phyloP scores from a whole-genome alignment of 345 rosid species.

The Eucalyptus dawsonii region DNA sequence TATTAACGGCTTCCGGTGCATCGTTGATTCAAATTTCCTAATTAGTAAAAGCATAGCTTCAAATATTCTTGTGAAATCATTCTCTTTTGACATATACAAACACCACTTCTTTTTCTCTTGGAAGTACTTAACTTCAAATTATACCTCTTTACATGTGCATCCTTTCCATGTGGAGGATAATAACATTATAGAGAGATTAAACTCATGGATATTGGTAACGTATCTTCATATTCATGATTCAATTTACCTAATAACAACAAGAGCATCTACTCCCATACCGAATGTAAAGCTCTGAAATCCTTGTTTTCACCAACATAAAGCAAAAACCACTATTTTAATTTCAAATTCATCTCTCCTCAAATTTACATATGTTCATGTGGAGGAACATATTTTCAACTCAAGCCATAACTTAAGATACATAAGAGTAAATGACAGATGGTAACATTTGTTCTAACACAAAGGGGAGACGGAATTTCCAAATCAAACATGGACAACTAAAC shows the following conservation, averaged over 20 bases:
- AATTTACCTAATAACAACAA: background rate
- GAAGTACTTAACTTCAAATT: background rate
- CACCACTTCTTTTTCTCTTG: background rate
- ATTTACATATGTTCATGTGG: background rate
- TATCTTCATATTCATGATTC: background rate
- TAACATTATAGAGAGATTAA: background rate
- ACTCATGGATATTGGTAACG: background rate
- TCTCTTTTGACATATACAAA: background rate
- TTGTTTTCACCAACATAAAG: background rate
- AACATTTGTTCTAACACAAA: background rate
- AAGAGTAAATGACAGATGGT: background rate
- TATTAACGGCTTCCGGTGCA: background rate
- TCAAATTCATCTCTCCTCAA: background rate
- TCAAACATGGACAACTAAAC: background rate
- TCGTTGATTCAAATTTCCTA: background rate
- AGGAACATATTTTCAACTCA: background rate
- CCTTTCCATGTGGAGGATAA: background rate
- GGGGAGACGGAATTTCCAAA: background rate
- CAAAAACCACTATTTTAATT: background rate
- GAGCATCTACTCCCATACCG: background rate
- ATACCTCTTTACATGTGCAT: background rate
- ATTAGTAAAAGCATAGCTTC: background rate
- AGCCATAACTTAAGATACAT: background rate
- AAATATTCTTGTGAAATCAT: background rate
- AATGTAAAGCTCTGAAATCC: background rate